These are phyloP conservation scores for Spiraea crenata DNA, from an alignment of 331 rosid species.

Conservation along the genomic window DNA sequence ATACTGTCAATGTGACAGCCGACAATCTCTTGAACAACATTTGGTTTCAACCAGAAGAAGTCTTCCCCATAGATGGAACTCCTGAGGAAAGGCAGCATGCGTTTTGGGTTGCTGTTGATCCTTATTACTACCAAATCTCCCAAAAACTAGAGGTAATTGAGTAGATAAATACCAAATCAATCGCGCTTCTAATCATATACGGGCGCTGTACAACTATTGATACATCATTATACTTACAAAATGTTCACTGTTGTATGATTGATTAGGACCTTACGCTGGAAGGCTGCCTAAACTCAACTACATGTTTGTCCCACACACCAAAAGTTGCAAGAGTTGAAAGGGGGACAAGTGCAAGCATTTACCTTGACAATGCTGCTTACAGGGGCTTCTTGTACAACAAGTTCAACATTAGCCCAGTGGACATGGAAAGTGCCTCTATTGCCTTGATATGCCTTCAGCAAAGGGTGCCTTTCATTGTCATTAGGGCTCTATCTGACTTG, in stretches of 20 bases:
- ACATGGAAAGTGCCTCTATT: constrained; percentile 65
- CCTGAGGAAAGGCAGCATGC: constrained; percentile 45
- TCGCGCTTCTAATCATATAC: too few species aligned
- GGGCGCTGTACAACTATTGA: too few species aligned
- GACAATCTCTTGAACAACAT: constrained; percentile 49
- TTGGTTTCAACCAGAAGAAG: constrained; percentile 56
- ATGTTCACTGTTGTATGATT: neutral
- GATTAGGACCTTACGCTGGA: constrained; percentile 31
- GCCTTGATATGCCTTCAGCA: constrained; percentile 54
- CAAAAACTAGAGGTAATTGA: constrained; percentile 28
- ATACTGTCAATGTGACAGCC: constrained; percentile 30
- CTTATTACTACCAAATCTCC: constrained; percentile 32
- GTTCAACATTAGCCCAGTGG: constrained; percentile 47
- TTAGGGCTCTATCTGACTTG: constrained; percentile 58
- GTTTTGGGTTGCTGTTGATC: constrained; percentile 50
- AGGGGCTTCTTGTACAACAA: constrained; percentile 38
- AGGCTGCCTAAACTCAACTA: constrained; percentile 44
- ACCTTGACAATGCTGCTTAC: constrained; percentile 58
- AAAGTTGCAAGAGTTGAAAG: constrained; percentile 38
- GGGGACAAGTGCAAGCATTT: constrained; percentile 52
- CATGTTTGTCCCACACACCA: constrained; percentile 45
- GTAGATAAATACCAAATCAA: too few species aligned
- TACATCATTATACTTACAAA: too few species aligned
- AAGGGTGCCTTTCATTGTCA: constrained; percentile 39
- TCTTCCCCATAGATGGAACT: constrained; percentile 46